Percentiles rank a stretch among this genome's conserved stretches.
These are phyloP conservation scores for Phialocephala sp. DNA, from an alignment of 2,329 filamentous ascomycete species.

Conservation along the genomic window DNA sequence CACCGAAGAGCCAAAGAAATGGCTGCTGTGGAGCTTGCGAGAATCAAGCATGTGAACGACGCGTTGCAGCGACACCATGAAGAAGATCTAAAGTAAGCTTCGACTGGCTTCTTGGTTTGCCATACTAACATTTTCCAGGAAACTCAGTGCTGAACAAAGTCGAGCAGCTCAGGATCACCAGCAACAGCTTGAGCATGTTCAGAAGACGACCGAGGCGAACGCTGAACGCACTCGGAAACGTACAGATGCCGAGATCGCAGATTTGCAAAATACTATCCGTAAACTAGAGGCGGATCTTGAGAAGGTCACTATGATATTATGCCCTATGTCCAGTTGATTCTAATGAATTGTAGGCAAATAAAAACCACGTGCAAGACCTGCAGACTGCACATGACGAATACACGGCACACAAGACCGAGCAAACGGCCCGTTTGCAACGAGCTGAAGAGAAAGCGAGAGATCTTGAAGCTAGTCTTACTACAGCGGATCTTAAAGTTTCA, in stretches of 20 bases:
- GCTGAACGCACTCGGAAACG: constrained; percentile 54
- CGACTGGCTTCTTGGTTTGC: not conserved
- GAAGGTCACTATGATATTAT: constrained; percentile 52
- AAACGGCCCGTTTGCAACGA: constrained; percentile 34
- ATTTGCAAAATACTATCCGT: constrained; percentile 64
- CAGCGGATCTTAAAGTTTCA: constrained; percentile 45
- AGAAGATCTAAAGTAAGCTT: constrained; percentile 61
- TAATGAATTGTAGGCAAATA: constrained; percentile 55
- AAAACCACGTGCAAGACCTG: constrained; percentile 64
- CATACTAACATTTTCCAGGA: constrained; percentile 36
- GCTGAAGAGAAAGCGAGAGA: constrained; percentile 54
- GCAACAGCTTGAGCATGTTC: constrained; percentile 54
- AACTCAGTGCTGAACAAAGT: constrained; percentile 44
- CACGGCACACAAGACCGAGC: constrained; percentile 46
- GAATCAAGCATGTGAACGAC: constrained; percentile 62
- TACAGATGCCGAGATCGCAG: constrained; percentile 66
- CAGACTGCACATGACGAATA: constrained; percentile 60
- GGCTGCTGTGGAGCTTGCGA: constrained; percentile 56
- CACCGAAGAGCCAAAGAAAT: constrained; percentile 70
- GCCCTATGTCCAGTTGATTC: not conserved
- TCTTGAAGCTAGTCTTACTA: constrained; percentile 33
- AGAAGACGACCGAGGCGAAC: constrained; percentile 56
- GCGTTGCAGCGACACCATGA: constrained; percentile 73
- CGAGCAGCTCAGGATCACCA: constrained; percentile 41
- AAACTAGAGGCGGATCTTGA: constrained; percentile 66